Conservation (phyloP, 108 stramenopile genomes). For the Epithemia pelagica region DNA sequence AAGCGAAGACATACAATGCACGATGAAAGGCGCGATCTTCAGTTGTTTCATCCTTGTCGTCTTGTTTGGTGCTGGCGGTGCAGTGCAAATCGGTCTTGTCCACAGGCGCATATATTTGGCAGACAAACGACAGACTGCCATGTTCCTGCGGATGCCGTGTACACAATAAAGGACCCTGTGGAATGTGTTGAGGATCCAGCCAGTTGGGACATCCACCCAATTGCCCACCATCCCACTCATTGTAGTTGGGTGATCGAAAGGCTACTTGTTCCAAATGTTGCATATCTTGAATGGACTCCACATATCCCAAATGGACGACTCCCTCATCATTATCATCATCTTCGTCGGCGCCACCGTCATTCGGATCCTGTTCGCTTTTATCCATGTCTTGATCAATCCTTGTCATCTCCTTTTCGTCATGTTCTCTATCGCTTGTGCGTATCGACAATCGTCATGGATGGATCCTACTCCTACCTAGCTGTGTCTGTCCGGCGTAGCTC, state of each 20-base stretch:
- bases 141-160: constrained; percentile 1
- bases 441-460: too few species aligned
- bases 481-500: too few species aligned
- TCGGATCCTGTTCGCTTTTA: too few species aligned
- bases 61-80: background rate
- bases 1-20: constrained; percentile 74
- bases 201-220: constrained; percentile 66
- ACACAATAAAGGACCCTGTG: constrained; percentile 14
- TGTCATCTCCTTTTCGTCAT: too few species aligned
- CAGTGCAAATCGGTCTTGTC: constrained; percentile 28
- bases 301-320: constrained; percentile 8
- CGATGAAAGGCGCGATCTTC: constrained; percentile 68
- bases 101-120: constrained; percentile 70
- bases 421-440: too few species aligned
- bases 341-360: constrained; percentile 8
- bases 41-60: too few species aligned
- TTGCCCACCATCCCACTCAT: constrained; percentile 83
- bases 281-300: constrained; percentile 4
- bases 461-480: too few species aligned
- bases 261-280: constrained; percentile 25
- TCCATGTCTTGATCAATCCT: too few species aligned
- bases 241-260: constrained; percentile 17
- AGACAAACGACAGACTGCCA: constrained; percentile 42
- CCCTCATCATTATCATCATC: background rate
- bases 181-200: constrained; percentile 72